Evolutionary conservation across 2,329 filamentous ascomycete species (phyloP).

Genomic region (Cladorrhinum sp.): DNA sequence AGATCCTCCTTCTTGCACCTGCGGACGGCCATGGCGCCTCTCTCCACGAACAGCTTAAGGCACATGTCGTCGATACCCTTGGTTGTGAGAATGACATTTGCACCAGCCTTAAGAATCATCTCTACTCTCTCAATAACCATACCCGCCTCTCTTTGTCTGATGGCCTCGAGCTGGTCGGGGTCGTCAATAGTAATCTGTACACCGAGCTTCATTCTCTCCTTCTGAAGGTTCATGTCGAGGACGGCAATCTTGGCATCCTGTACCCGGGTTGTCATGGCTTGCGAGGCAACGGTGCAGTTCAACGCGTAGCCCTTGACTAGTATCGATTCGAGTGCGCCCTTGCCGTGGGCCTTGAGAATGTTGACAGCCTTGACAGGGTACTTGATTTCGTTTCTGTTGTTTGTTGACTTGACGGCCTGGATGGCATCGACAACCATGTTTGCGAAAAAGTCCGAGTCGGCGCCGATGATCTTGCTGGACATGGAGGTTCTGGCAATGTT

Average conservation of each 20-base stretch:
- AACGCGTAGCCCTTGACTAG: slow-evolving; percentile 95
- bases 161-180: slow-evolving; percentile 95
- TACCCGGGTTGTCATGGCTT: slow-evolving; percentile 93
- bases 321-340: slow-evolving; percentile 82
- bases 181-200: slow-evolving; percentile 98
- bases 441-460: slow-evolving; percentile 94
- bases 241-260: slow-evolving; percentile 94
- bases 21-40: slow-evolving; percentile 90
- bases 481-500: slow-evolving; percentile 98
- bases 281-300: slow-evolving; percentile 97
- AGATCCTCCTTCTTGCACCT: slow-evolving; percentile 99
- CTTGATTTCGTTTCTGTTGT: slow-evolving; percentile 86
- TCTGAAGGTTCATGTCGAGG: slow-evolving; percentile 96
- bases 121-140: slow-evolving; percentile 93
- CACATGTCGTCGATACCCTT: slow-evolving; percentile 98
- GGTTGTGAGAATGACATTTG: slow-evolving; percentile 93
- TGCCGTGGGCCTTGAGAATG: slow-evolving; percentile 96
- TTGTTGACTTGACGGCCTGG: slow-evolving; percentile 87
- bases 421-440: slow-evolving; percentile 98
- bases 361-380: slow-evolving; percentile 99
- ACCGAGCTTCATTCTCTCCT: slow-evolving; percentile 98
- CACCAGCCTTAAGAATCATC: slow-evolving; percentile 95
- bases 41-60: slow-evolving; percentile 91
- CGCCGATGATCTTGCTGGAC: slow-evolving; percentile 98
- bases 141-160: slow-evolving; percentile 84